Conservation (phyloP, 768 basidiomycete genomes). For the Hygrocybe punicea region DNA sequence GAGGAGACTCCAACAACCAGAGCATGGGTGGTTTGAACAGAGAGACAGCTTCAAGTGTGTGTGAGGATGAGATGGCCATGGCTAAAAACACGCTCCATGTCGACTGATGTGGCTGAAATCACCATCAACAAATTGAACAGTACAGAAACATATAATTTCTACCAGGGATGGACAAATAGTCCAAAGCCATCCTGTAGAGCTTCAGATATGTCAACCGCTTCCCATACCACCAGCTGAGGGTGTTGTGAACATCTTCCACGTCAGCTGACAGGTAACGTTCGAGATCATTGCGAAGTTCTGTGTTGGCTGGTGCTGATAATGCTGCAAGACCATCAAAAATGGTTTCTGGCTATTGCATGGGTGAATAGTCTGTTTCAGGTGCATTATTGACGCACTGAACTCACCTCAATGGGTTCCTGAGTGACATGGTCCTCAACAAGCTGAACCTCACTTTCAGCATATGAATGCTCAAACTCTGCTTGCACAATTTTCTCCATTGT, state of each 20-base stretch:
- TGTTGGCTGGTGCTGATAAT: slow-evolving; percentile 13
- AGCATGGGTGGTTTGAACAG: too few relatives aligned
- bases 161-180: slow-evolving; percentile 34
- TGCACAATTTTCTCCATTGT: slow-evolving; percentile 15
- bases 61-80: too few relatives aligned
- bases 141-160: too few relatives aligned
- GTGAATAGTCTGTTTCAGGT: too few relatives aligned
- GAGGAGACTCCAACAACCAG: too few relatives aligned
- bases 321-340: slow-evolving; percentile 30
- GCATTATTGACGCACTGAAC: too few relatives aligned
- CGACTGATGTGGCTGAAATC: too few relatives aligned
- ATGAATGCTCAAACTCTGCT: slow-evolving; percentile 15
- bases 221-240: slow-evolving; percentile 32
- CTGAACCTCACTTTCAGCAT: neutral
- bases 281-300: slow-evolving; percentile 25
- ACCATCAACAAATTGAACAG: too few relatives aligned
- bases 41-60: too few relatives aligned
- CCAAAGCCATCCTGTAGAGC: slow-evolving; percentile 33
- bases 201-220: slow-evolving; percentile 20
- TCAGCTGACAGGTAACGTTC: slow-evolving; percentile 27
- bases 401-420: too few relatives aligned
- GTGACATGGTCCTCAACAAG: neutral
- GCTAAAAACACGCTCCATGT: too few relatives aligned
- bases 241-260: slow-evolving; percentile 21
- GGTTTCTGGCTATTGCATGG: slow-evolving; percentile 22